phyloP scores from a whole-genome alignment of 1,284 basidiomycete genomes.

The Neolentinus lepideus region DNA sequence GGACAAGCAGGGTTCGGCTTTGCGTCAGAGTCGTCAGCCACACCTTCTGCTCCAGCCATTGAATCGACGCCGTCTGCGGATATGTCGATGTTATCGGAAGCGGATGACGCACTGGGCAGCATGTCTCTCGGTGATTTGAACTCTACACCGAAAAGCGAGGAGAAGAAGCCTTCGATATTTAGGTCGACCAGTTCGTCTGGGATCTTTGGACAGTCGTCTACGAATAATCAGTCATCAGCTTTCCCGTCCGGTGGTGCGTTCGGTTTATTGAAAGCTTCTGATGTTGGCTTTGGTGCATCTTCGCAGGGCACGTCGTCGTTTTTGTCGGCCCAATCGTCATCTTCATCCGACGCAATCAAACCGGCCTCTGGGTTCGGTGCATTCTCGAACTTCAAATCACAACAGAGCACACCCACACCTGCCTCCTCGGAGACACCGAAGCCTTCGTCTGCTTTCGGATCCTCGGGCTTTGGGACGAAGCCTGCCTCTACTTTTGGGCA shows the following conservation, averaged over 20 bases:
- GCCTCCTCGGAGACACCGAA: slow-evolving; percentile 10
- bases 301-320: slow-evolving; percentile 14
- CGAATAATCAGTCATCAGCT: not conserved
- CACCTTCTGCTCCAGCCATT: not conserved
- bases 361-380: slow-evolving; percentile 2
- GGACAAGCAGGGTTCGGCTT: slow-evolving; percentile 3
- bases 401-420: slow-evolving; percentile 3
- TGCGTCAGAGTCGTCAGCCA: not conserved
- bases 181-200: slow-evolving; percentile 3
- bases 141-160: not conserved
- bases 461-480: slow-evolving; percentile 13
- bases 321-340: slow-evolving; percentile 1
- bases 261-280: not conserved
- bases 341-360: not conserved
- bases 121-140: not conserved
- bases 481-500: slow-evolving; percentile 11
- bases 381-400: slow-evolving; percentile 5
- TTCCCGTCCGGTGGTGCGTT: not conserved
- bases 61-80: not conserved
- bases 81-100: not conserved
- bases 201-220: not conserved
- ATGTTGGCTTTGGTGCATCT: not conserved
- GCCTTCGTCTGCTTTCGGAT: slow-evolving; percentile 19
- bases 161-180: slow-evolving; percentile 3
- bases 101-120: not conserved